phyloP scores from a whole-genome alignment of 1,284 basidiomycete genomes.

The Rhodotorula sp. region DNA sequence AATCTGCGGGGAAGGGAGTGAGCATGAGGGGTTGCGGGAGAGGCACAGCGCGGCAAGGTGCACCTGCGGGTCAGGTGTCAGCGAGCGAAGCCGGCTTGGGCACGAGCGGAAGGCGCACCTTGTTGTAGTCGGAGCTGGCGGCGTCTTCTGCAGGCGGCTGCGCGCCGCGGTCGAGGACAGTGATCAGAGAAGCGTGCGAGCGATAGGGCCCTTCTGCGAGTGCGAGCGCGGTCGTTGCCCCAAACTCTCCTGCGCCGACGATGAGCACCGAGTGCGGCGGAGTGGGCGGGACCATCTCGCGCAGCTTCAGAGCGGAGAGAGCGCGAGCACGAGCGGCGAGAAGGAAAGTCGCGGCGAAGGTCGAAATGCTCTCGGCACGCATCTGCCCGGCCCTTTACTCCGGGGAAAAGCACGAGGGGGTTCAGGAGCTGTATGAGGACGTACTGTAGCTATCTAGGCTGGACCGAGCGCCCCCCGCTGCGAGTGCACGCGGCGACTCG shows the following conservation, averaged over 20 bases:
- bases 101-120: not conserved
- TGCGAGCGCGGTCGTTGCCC: constrained; percentile 21
- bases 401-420: not conserved
- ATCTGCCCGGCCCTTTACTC: not conserved
- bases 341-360: not conserved
- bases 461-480: too few relatives aligned
- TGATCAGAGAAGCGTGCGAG: constrained; percentile 22
- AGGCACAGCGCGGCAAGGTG: too few relatives aligned
- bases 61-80: not conserved
- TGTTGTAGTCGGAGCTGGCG: constrained; percentile 39
- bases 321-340: too few relatives aligned
- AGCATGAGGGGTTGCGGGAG: not conserved
- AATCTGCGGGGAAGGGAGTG: not conserved
- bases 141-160: constrained; percentile 28
- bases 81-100: not conserved
- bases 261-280: constrained; percentile 25
- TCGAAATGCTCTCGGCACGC: not conserved
- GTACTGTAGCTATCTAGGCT: too few relatives aligned
- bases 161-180: constrained; percentile 27
- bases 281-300: not conserved
- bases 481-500: too few relatives aligned
- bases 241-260: constrained; percentile 37
- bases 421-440: not conserved
- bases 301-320: too few relatives aligned
- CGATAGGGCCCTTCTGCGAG: constrained; percentile 27